Percentiles rank a stretch among this genome's conserved stretches.
Evolutionary conservation across 1,284 basidiomycete species (phyloP).

Genomic region (Sporisorium iseilematis-ciliati): DNA sequence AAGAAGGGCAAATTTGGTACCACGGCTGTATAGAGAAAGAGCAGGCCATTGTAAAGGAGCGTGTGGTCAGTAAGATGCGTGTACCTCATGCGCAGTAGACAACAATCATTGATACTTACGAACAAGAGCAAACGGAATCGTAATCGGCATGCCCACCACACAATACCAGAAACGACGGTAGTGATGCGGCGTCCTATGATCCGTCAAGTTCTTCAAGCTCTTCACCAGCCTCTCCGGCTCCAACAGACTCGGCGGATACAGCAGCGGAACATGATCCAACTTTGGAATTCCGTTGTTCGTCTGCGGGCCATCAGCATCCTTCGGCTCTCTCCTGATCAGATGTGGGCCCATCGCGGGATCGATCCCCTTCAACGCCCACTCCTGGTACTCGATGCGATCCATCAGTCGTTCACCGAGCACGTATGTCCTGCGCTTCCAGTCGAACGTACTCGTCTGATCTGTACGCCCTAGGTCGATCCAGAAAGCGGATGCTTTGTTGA

Average conservation of each 20-base stretch:
- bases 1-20: conserved; percentile 68
- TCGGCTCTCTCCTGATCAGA: conserved; percentile 18
- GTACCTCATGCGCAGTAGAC: neutral
- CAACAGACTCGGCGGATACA: conserved; percentile 58
- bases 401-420: conserved; percentile 63
- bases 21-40: conserved; percentile 41
- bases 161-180: conserved; percentile 55
- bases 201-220: conserved; percentile 51
- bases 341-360: conserved; percentile 60
- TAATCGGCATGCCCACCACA: conserved; percentile 62
- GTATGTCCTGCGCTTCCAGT: conserved; percentile 66
- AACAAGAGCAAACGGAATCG: conserved; percentile 64
- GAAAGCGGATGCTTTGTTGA: conserved; percentile 59
- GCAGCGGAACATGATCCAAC: conserved; percentile 54
- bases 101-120: conserved; percentile 32
- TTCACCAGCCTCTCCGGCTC: conserved; percentile 40
- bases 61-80: neutral
- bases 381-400: conserved; percentile 68
- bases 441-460: conserved; percentile 53
- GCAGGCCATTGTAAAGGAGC: neutral
- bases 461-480: conserved; percentile 64
- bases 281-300: conserved; percentile 13
- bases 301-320: conserved; percentile 10
- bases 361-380: conserved; percentile 68
- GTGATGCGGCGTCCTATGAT: conserved; percentile 60